Percentiles rank a stretch among this genome's conserved stretches.
Evolutionary conservation across 1,139 yeast genomes (phyloP).

Genomic region (Pichia norvegensis): DNA sequence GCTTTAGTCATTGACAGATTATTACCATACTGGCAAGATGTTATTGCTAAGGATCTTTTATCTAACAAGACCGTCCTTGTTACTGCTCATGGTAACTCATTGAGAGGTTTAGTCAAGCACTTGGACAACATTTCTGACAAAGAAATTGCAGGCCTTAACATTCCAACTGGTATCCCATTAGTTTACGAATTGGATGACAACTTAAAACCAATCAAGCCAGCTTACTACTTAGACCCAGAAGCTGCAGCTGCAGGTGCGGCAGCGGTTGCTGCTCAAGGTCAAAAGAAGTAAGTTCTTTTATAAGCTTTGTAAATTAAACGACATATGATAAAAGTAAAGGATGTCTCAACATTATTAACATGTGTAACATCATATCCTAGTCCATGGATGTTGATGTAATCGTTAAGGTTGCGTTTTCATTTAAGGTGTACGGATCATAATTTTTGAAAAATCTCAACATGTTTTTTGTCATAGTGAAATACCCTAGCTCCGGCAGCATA

Average conservation of each 20-base stretch:
- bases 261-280: slow-evolving; percentile 97
- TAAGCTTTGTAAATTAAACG: neutral
- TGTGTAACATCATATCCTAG: too few species aligned
- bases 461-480: too few species aligned
- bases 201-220: slow-evolving; percentile 86
- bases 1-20: slow-evolving; percentile 93
- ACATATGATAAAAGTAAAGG: neutral
- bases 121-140: slow-evolving; percentile 89
- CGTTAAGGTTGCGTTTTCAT: too few species aligned
- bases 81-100: slow-evolving; percentile 98
- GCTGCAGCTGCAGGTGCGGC: slow-evolving; percentile 99
- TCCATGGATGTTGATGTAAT: too few species aligned
- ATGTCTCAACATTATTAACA: neutral
- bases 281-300: slow-evolving; percentile 36
- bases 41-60: slow-evolving; percentile 76
- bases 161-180: slow-evolving; percentile 98
- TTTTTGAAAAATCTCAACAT: too few species aligned
- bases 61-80: slow-evolving; percentile 84
- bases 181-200: slow-evolving; percentile 89
- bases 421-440: too few species aligned
- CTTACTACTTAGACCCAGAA: slow-evolving; percentile 97
- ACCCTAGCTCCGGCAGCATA: too few species aligned
- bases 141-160: slow-evolving; percentile 89
- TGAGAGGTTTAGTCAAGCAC: slow-evolving; percentile 94
- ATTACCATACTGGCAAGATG: slow-evolving; percentile 97